Percentiles rank a stretch among this genome's conserved stretches.
Evolutionary conservation across 352 stramenopile genomes (phyloP).

Genomic region (Phytophthora megakarya): DNA sequence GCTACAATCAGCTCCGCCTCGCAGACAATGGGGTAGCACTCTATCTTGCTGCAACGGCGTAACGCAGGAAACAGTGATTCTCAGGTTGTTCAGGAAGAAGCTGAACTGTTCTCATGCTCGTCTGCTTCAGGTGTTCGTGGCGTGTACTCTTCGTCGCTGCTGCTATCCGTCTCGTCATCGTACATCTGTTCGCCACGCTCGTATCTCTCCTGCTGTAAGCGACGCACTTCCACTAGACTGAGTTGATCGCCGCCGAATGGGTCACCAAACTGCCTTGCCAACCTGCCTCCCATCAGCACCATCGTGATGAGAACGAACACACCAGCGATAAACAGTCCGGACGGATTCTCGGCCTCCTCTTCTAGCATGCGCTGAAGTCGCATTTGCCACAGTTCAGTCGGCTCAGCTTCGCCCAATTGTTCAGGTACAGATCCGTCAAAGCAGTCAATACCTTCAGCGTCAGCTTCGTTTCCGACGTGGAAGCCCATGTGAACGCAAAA

Average conservation of each 20-base stretch:
- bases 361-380: conserved; percentile 59
- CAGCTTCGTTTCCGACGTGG: conserved; percentile 65
- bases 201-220: conserved; percentile 75
- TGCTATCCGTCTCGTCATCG: conserved; percentile 64
- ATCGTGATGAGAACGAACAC: conserved; percentile 64
- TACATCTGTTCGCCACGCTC: conserved; percentile 46
- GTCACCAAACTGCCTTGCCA: conserved; percentile 52
- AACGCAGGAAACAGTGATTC: background rate
- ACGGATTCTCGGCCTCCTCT: conserved; percentile 75
- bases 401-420: conserved; percentile 55
- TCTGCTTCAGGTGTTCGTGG: conserved; percentile 4
- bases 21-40: conserved; percentile 11
- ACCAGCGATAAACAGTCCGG: conserved; percentile 61
- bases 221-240: conserved; percentile 70
- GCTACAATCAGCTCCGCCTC: background rate
- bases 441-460: conserved; percentile 76
- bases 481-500: conserved; percentile 86
- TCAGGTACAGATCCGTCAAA: conserved; percentile 82
- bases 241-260: conserved; percentile 55
- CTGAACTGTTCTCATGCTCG: conserved; percentile 9
- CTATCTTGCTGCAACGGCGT: conserved; percentile 10
- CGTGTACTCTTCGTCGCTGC: conserved; percentile 39
- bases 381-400: conserved; percentile 62
- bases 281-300: conserved; percentile 54
- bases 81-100: conserved; percentile 17